phyloP scores from a whole-genome alignment of 1,284 basidiomycete species.

The Papiliotrema flavescens region DNA sequence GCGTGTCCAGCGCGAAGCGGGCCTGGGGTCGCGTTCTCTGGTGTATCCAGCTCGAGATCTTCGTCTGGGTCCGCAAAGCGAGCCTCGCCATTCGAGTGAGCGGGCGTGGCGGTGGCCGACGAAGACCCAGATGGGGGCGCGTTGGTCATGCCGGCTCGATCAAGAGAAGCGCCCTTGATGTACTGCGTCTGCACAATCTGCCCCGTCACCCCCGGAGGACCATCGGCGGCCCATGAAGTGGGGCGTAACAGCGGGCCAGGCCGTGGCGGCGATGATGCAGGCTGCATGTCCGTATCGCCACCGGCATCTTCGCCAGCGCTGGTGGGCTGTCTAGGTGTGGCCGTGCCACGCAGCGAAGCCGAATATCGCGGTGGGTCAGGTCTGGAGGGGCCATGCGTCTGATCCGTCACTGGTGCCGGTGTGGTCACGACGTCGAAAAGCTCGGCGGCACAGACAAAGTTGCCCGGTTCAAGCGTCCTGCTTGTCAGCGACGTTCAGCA shows the following conservation, averaged over 20 bases:
- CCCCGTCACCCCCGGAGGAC: background rate
- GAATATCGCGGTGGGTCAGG: background rate
- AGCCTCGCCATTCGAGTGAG: background rate
- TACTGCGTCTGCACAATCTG: background rate
- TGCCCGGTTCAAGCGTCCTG: slow-evolving; percentile 23
- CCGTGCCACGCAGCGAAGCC: background rate
- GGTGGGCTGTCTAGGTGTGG: too few species aligned
- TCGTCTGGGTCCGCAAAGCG: too few species aligned
- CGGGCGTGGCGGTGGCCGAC: background rate
- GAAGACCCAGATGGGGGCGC: background rate
- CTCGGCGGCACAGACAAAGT: slow-evolving; percentile 27
- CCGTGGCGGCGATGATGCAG: background rate
- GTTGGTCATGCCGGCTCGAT: too few species aligned
- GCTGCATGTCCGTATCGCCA: background rate
- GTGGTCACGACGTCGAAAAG: slow-evolving; percentile 1
- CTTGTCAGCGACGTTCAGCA: background rate
- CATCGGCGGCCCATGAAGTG: background rate
- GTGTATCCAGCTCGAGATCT: too few species aligned
- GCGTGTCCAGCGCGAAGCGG: background rate
- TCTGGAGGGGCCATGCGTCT: background rate
- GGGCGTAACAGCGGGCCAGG: background rate
- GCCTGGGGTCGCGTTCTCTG: too few species aligned
- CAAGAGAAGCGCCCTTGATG: background rate
- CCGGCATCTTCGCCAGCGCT: background rate
- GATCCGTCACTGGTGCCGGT: background rate